Evolutionary conservation across 2,329 filamentous ascomycete genomes (phyloP).

Genomic region (Whalleya microplaca): DNA sequence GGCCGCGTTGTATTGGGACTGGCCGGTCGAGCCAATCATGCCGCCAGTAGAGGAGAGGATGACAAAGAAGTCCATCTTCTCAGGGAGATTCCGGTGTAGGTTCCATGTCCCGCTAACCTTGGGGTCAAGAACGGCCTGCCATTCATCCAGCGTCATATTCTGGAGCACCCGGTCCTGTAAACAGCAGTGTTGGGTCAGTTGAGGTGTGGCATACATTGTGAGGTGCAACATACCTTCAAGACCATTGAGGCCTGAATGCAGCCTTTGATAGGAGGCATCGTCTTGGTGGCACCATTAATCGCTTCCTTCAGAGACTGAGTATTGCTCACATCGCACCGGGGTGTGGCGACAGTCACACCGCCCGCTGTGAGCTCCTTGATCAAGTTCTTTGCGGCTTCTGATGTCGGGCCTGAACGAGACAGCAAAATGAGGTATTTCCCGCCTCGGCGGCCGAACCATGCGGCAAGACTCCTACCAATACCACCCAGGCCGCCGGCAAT

Average conservation of each 20-base stretch:
- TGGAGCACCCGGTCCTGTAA: conserved; percentile 17
- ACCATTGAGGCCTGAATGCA: conserved; percentile 17
- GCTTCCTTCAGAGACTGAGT: not conserved
- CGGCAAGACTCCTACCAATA: conserved; percentile 36
- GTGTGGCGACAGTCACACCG: not conserved
- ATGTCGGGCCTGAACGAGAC: conserved; percentile 30
- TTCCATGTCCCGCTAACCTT: conserved; percentile 23
- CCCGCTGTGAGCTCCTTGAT: not conserved
- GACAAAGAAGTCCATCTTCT: conserved; percentile 23
- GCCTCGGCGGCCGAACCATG: conserved; percentile 37
- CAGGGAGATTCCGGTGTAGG: conserved; percentile 6
- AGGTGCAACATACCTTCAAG: not conserved
- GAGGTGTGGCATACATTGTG: too few relatives aligned
- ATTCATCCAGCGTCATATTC: conserved; percentile 20
- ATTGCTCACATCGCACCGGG: conserved; percentile 4
- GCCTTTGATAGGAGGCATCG: conserved; percentile 13
- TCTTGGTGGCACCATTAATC: not conserved
- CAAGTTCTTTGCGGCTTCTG: not conserved
- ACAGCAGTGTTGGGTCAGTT: not conserved
- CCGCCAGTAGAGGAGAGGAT: conserved; percentile 58
- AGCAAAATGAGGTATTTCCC: conserved; percentile 37
- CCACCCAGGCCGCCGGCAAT: conserved; percentile 42
- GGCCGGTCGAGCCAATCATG: conserved; percentile 57
- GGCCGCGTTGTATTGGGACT: conserved; percentile 62
- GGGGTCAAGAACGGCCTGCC: conserved; percentile 6